Evolutionary conservation across 1,284 basidiomycete genomes (phyloP).

Genomic region (Sphaerobolus stellatus): DNA sequence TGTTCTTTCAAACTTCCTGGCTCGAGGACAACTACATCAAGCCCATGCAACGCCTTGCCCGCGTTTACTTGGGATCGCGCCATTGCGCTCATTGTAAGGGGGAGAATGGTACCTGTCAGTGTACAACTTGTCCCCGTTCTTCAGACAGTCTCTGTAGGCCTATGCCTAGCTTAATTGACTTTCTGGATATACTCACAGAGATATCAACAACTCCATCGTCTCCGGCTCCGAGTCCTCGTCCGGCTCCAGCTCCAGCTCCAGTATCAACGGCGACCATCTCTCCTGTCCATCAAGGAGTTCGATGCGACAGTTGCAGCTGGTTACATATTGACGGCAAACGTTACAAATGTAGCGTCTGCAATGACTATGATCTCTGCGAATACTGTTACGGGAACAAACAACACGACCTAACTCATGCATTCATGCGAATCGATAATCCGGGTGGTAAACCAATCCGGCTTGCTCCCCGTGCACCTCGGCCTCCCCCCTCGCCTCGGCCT

Average conservation of each 20-base stretch:
- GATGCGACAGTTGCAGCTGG: slow-evolving; percentile 1
- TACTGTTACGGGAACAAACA: background rate
- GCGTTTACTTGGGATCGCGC: background rate
- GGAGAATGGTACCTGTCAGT: background rate
- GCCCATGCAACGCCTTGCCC: background rate
- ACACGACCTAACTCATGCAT: background rate
- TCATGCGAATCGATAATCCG: background rate
- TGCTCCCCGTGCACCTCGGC: too few relatives aligned
- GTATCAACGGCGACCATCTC: too few relatives aligned
- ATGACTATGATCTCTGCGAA: background rate
- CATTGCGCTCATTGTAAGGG: background rate
- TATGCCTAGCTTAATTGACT: too few relatives aligned
- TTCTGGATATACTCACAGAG: too few relatives aligned
- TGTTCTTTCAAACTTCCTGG: background rate
- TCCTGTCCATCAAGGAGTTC: background rate
- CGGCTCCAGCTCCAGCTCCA: too few relatives aligned
- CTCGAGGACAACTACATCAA: background rate
- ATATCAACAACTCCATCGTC: too few relatives aligned
- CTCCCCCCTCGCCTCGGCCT: too few relatives aligned
- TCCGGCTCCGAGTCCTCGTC: too few relatives aligned
- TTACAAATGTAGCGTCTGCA: background rate
- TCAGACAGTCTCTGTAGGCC: too few relatives aligned
- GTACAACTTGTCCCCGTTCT: background rate
- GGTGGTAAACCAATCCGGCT: background rate
- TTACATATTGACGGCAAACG: slow-evolving; percentile 5